Evolutionary conservation across 495 filamentous ascomycete species (phyloP).

Genomic region (Niebla homalea): DNA sequence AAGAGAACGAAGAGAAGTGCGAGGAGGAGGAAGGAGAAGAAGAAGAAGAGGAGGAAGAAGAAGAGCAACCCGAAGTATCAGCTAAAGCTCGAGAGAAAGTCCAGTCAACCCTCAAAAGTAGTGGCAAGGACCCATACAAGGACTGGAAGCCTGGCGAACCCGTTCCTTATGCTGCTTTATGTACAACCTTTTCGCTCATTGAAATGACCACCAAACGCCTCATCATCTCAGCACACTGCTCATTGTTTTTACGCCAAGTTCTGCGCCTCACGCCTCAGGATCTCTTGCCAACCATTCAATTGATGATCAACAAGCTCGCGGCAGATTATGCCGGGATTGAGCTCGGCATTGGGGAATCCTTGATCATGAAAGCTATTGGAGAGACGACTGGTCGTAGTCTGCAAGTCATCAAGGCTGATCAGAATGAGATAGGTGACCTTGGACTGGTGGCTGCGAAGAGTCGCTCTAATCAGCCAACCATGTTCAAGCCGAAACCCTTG

Average conservation of each 20-base stretch:
- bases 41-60: constrained; percentile 53
- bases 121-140: constrained; percentile 68
- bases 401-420: constrained; percentile 78
- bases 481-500: constrained; percentile 91
- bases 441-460: constrained; percentile 92
- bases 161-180: constrained; percentile 89
- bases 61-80: constrained; percentile 61
- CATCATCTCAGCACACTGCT: constrained; percentile 74
- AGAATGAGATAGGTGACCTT: constrained; percentile 89
- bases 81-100: constrained; percentile 70
- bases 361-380: constrained; percentile 97
- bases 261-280: constrained; percentile 81
- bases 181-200: constrained; percentile 83
- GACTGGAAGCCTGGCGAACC: constrained; percentile 85
- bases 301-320: constrained; percentile 97
- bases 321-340: constrained; percentile 95
- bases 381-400: constrained; percentile 85
- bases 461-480: constrained; percentile 82
- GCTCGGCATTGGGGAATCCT: constrained; percentile 87
- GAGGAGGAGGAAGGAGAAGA: constrained; percentile 36
- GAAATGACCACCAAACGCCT: constrained; percentile 89
- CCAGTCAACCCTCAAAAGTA: constrained; percentile 58
- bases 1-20: constrained; percentile 24
- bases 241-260: constrained; percentile 84
- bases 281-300: constrained; percentile 70